Base-by-base conservation (phyloP, 1,139 yeast species). In the Geotrichum bryndzae region DNA sequence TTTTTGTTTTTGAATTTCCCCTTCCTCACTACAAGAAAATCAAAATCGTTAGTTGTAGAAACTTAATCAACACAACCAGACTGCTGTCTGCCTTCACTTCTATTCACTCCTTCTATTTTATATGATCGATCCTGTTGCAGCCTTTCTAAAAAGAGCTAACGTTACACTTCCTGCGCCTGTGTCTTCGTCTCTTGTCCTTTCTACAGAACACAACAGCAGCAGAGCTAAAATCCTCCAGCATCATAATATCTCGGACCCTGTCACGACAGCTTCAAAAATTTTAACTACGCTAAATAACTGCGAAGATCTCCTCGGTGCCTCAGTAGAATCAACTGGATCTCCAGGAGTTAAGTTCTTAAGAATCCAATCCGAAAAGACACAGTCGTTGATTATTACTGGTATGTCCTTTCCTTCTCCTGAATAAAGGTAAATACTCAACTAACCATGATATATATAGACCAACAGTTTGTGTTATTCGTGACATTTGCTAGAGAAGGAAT, bases 331-430 rank as follows among this genome's bases (percentile, higher is more conserved):
- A 41, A 41, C 48, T 41, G 48, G 48, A 27, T 53, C 57, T 25
- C n/a, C 50, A 13, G 53, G 33, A n/a, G 53, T 58, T 22, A 60
- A 60, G 29, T 58, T 60, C 22, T 51, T 60, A 5, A 38, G 62
- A 18, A 53, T 60, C 13, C 62, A 60, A 35, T 56, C 62, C 3
- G 62, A 60, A 15, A n/a, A 52, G 8, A 53, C 56, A 4, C 59
- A 54, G 22, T 60, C 62, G 29, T 48, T 60, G 13, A 54, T 60
- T 33, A 41, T 60, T 13, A 51, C 62, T n/a, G 59, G 62, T 60
- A 50, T 33, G 57, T 22, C 22, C 22, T 15, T 8, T 25, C 7
- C 13, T 22, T 13, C 27, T 51, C 48, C 22, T 41, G 48, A n/a
- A 18, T 2, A 5, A 15, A n/a, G n/a, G 18, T 15, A 7, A 41